Conservation (phyloP, 345 rosid species). For the Acer yangbiense region DNA sequence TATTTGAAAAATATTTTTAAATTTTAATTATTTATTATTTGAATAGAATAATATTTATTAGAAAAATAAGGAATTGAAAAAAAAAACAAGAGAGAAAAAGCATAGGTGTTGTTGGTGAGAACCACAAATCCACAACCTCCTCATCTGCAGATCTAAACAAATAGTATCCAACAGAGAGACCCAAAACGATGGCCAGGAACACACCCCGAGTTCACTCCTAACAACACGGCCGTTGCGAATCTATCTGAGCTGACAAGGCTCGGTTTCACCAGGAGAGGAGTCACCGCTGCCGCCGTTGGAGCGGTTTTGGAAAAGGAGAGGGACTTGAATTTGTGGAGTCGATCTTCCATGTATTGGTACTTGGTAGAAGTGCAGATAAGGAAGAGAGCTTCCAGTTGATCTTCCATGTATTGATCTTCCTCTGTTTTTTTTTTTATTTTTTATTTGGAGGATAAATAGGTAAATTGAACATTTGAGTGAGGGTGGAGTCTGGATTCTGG, state of each 20-base stretch:
- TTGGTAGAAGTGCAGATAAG: constrained; percentile 45
- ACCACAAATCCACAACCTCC: constrained; percentile 17
- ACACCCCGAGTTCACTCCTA: neutral
- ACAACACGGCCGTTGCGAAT: constrained; percentile 28
- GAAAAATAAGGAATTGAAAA: constrained; percentile 14
- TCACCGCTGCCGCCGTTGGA: constrained; percentile 14
- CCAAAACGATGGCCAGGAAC: constrained; percentile 10
- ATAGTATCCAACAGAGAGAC: constrained; percentile 59
- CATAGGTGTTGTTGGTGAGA: constrained; percentile 43
- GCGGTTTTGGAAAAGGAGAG: constrained; percentile 22
- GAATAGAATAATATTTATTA: too few relatives aligned
- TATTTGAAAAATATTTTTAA: too few relatives aligned
- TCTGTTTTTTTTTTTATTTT: too few relatives aligned
- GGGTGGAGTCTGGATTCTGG: too few relatives aligned
- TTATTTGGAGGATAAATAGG: too few relatives aligned
- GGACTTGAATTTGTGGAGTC: constrained; percentile 50
- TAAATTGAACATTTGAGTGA: too few relatives aligned
- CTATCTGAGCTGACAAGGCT: constrained; percentile 27
- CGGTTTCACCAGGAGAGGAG: constrained; percentile 42
- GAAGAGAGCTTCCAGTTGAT: constrained; percentile 41
- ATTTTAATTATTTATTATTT: too few relatives aligned
- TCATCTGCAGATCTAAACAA: constrained; percentile 50
- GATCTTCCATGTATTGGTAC: constrained; percentile 63
- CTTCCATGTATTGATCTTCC: too few relatives aligned
- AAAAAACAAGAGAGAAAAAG: constrained; percentile 33